Evolutionary conservation across 2,329 filamentous ascomycete species (phyloP).

Genomic region (Alternaria conjuncta): DNA sequence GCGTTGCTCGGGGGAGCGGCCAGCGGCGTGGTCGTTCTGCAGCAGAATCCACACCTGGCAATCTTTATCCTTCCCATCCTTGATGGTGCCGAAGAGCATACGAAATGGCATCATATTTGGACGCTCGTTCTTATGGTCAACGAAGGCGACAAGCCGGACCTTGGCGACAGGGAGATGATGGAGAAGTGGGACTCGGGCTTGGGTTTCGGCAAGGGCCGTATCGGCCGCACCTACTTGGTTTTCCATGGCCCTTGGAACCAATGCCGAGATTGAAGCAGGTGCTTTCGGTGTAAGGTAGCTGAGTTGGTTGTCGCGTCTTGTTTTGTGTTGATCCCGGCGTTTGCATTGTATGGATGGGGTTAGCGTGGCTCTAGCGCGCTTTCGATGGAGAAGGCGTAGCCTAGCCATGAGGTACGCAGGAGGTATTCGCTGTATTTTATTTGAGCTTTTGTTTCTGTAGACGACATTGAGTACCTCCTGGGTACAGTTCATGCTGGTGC

Average conservation of each 20-base stretch:
- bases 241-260: neutral
- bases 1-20: neutral
- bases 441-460: neutral
- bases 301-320: neutral
- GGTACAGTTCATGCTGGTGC: neutral
- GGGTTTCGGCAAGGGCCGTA: neutral
- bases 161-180: neutral
- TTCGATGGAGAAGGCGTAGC: neutral
- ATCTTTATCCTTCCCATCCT: neutral
- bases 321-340: neutral
- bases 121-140: neutral
- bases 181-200: neutral
- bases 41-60: neutral
- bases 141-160: neutral
- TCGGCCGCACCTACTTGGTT: neutral
- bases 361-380: neutral
- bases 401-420: neutral
- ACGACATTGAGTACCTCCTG: neutral
- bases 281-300: neutral
- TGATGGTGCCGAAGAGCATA: neutral
- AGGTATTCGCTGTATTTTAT: neutral
- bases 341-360: neutral
- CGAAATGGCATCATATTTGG: neutral
- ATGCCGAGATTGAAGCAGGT: neutral
- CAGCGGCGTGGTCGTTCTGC: neutral